Conservation (phyloP, 306 rosid species). For the Quercus gilva region DNA sequence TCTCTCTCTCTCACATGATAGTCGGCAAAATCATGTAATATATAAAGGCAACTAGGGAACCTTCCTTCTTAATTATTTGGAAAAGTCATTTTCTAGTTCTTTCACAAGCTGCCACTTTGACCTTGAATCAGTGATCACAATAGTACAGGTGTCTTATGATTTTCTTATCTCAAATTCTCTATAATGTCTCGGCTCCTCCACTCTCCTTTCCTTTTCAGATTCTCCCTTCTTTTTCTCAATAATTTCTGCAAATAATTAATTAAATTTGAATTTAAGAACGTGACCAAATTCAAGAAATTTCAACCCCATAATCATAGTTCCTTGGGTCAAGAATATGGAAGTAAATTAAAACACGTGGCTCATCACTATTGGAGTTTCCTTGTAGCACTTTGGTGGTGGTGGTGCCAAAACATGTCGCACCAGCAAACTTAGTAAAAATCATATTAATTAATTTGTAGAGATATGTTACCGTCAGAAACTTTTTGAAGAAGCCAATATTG, state of each 20-base stretch:
- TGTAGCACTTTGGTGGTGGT: constrained; percentile 13
- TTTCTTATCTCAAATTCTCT: background rate
- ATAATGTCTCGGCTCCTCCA: background rate
- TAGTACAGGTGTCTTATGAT: background rate
- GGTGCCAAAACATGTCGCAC: constrained; percentile 16
- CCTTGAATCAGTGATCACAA: background rate
- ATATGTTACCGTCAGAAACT: constrained; percentile 24
- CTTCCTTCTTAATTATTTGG: background rate
- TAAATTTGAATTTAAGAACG: background rate
- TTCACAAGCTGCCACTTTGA: background rate
- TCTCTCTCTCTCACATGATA: background rate
- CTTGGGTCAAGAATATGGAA: constrained; percentile 15
- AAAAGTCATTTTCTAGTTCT: background rate
- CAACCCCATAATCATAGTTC: constrained; percentile 28
- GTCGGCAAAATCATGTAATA: background rate
- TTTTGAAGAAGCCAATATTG: background rate
- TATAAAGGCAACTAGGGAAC: background rate
- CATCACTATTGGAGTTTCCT: background rate
- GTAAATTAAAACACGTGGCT: constrained; percentile 15
- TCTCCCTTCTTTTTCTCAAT: too few species aligned
- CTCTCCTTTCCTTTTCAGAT: too few species aligned
- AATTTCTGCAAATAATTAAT: too few species aligned
- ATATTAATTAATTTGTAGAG: background rate
- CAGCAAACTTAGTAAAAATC: constrained; percentile 3
- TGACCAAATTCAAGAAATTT: constrained; percentile 29